Conservation (phyloP, 1,284 basidiomycete species). For the Amylostereum chailletii region DNA sequence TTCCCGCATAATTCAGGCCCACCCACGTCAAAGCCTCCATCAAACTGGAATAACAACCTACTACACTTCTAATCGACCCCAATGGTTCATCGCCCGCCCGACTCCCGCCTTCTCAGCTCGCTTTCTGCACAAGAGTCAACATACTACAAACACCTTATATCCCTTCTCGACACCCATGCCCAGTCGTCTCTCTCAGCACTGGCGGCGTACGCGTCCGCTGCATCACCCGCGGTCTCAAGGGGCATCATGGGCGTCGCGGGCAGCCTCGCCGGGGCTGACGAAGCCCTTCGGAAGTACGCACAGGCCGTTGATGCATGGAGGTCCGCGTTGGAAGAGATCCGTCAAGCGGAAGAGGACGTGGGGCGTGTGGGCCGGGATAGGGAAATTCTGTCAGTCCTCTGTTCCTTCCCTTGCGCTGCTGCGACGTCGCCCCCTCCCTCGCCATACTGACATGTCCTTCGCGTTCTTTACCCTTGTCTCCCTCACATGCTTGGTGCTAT, state of each 20-base stretch:
- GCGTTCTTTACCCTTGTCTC: neutral
- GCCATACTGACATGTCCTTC: neutral
- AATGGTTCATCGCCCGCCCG: conserved; percentile 67
- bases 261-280: conserved; percentile 52
- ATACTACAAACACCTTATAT: conserved; percentile 49
- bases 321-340: conserved; percentile 46
- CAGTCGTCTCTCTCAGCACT: conserved; percentile 57
- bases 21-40: too few species aligned
- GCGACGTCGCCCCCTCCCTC: neutral
- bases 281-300: conserved; percentile 55
- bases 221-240: conserved; percentile 45
- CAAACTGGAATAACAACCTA: too few species aligned
- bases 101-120: conserved; percentile 61
- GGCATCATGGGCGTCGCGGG: conserved; percentile 52
- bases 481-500: neutral
- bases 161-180: conserved; percentile 44
- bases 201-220: conserved; percentile 64
- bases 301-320: conserved; percentile 57
- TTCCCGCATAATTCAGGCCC: too few species aligned
- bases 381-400: conserved; percentile 61
- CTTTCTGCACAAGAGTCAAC: conserved; percentile 65
- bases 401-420: neutral
- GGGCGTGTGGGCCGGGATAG: conserved; percentile 59
- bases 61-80: too few species aligned
- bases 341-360: conserved; percentile 55